Base-by-base conservation (phyloP, 2,329 filamentous ascomycete species). In the Cordyceps militaris region DNA sequence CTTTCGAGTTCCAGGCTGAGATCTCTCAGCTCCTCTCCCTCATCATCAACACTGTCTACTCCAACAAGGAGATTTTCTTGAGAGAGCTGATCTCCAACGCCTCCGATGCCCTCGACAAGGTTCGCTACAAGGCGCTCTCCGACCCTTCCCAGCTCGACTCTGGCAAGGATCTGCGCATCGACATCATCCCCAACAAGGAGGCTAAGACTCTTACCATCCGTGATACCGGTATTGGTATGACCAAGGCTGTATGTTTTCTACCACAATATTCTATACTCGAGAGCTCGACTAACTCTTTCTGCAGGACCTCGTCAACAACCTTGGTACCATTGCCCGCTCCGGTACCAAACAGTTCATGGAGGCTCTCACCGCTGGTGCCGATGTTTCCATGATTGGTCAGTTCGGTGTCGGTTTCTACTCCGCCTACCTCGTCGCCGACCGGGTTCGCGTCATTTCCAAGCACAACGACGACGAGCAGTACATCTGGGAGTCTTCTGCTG, bases 351-450 rank as follows among this genome's bases (percentile, higher is more conserved):
- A 97, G 82, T 99, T 99, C 81, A 99, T 99, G 94, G 94, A 99
- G 85, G 94, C 94, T 64, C 86, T 99, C 68, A 93, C 91, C 68
- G 94, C 94, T 66, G 94, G 94, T 82, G 94, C 94, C 74, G 94
- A 99, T 79, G 94, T 99, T 67, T 97, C 94, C 79, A 97, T 99
- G 94, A 99, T 99, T 76, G 94, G 94, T 73, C 94, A 99, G 82
- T 99, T 99, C 77, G 94, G 94, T 95, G 94, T 99, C 70, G 94
- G 94, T 88, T 99, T 99, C 90, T 99, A 99, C 87, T 97, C 94
- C 62, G 94, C 94, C 73, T 99, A 99, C 85, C 91, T 99, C 61
- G 94, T 99, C 67, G 94, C 94, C 75, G 94, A 99, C 84, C 86
- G 86, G 70, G 94, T 99, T 69, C 91, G 87, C 66, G 92, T 99